These are phyloP conservation scores for Trypanosoma cruzi DNA, from an alignment of 208 protist species.

Conservation along the genomic window DNA sequence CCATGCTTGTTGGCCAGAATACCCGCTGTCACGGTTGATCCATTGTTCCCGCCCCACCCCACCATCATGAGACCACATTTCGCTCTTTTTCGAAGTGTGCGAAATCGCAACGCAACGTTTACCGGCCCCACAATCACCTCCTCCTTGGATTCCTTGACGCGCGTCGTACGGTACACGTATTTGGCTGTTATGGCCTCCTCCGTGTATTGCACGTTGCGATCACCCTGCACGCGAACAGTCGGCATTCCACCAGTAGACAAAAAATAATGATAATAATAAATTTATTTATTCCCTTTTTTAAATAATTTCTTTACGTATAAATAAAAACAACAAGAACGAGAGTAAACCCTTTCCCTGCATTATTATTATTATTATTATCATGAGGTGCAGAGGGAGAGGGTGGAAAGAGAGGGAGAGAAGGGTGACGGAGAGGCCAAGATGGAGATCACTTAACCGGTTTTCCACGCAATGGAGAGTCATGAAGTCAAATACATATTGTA, in stretches of 20 bases:
- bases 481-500: neutral
- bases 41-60: slow-evolving; percentile 99
- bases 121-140: slow-evolving; percentile 75
- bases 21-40: slow-evolving; percentile 97
- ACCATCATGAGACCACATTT: slow-evolving; percentile 95
- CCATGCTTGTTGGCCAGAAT: slow-evolving; percentile 96
- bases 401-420: neutral
- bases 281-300: slow-evolving; percentile 1
- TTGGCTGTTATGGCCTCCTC: slow-evolving; percentile 75
- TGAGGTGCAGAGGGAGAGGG: no score
- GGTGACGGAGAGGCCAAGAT: neutral
- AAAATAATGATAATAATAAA: slow-evolving; percentile 31
- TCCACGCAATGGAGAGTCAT: neutral
- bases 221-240: slow-evolving; percentile 46
- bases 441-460: neutral
- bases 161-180: slow-evolving; percentile 88
- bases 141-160: slow-evolving; percentile 44
- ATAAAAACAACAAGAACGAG: neutral
- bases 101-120: slow-evolving; percentile 72
- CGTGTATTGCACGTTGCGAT: slow-evolving; percentile 67
- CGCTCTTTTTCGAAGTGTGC: slow-evolving; percentile 89
- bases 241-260: slow-evolving; percentile 33
- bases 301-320: neutral
- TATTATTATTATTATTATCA: no score
- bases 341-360: no score